A percentile compares a stretch with the other conserved stretches of the same genome.
Evolutionary conservation across 2,329 filamentous ascomycete genomes (phyloP).

Genomic region (Emericellopsis cladophorae): DNA sequence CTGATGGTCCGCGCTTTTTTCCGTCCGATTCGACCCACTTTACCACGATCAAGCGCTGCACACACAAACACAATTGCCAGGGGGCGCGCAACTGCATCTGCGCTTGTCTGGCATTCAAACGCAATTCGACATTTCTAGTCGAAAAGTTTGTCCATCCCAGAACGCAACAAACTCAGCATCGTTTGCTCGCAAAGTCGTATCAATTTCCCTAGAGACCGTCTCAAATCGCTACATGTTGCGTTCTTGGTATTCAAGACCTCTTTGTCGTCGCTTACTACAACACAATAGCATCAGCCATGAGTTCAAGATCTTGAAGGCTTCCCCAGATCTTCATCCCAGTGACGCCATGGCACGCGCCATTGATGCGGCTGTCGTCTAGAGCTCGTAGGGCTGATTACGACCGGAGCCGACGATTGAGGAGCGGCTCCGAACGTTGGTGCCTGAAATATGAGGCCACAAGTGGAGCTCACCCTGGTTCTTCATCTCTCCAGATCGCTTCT

Average conservation of each 20-base stretch:
- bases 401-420: no score
- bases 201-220: no score
- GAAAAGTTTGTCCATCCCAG: no score
- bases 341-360: conserved; percentile 2
- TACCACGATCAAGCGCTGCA: background rate
- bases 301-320: background rate
- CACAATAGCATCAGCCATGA: conserved; percentile 1
- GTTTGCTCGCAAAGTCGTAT: no score
- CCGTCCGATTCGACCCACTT: background rate
- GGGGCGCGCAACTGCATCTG: background rate
- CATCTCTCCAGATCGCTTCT: no score
- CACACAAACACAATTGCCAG: background rate
- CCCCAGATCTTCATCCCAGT: conserved; percentile 2
- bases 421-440: background rate
- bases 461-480: background rate
- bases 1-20: background rate
- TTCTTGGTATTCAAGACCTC: background rate
- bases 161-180: no score
- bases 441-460: background rate
- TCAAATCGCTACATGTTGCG: no score
- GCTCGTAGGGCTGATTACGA: conserved; percentile 1
- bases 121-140: no score
- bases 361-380: conserved; percentile 1
- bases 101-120: background rate
- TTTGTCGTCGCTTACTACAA: no score